Evolutionary conservation across 108 stramenopile genomes (phyloP), one percentile per base, ranked within the genome.

Genomic region (Schizochytrium sp.): DNA sequence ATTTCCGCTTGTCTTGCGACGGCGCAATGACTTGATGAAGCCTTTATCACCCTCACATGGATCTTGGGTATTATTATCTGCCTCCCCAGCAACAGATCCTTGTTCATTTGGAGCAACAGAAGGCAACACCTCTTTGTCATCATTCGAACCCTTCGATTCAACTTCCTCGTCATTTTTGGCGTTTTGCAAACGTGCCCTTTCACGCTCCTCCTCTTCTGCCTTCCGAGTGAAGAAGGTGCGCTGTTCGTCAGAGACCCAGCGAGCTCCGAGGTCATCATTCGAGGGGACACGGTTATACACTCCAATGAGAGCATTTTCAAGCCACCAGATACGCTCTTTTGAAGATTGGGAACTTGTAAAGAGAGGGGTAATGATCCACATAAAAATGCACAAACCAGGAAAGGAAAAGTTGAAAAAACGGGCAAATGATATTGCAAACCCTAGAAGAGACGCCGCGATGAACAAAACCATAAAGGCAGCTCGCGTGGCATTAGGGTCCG

Each of bases 221-320:
- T 69, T 69, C 28, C 44, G 42, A 7, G 8, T 15, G 42, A 44
- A 44, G 15, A 69, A 69, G 19, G 8, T 7, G 12, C 64, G 64
- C 64, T 69, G 64, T 0, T 38, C 42, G 10, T 69, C 64, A 38
- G 64, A 28, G 64, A 69, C 64, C 64, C 64, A 69, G 64, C 64
- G 64, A 38, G 64, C 64, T 38, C 64, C 64, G 5, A 69, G 42
- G 28, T 69, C 64, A 44, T 69, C 64, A 15, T 69, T 69, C 12
- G 64, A 69, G 42, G 64, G 64, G 64, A 69, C 44, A 44, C 64
- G 64, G 64, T 69, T 69, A 15, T 69, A 69, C 10, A 2, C 64
- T 1, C 64, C 64, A 7, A 44, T 69, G 19, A 69, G 12, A 2
- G 64, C 64, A 12, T 10, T 15, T 7, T 69, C 64, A 15, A 69